A percentile compares a stretch with the other conserved stretches of the same genome.
Conservation (phyloP, 1,284 basidiomycete genomes). For the Irpex sp. region DNA sequence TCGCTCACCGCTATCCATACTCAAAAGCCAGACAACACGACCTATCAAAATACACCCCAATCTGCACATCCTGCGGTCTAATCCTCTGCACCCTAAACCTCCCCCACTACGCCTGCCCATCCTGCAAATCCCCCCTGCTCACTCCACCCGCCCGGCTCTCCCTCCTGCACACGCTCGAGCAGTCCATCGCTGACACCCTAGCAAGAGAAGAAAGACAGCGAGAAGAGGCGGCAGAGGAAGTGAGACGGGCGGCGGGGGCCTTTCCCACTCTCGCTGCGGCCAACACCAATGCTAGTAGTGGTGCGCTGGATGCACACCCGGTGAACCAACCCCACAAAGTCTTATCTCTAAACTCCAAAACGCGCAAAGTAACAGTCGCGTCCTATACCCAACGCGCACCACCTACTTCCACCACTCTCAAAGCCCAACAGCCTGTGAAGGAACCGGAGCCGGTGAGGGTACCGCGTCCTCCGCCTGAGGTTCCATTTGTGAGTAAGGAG, state of each 20-base stretch:
- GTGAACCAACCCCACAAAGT: slow-evolving; percentile 50
- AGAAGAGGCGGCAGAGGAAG: slow-evolving; percentile 42
- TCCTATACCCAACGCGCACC: not conserved
- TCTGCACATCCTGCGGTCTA: slow-evolving; percentile 59
- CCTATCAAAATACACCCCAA: slow-evolving; percentile 50
- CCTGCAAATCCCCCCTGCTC: slow-evolving; percentile 43
- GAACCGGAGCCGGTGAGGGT: not conserved
- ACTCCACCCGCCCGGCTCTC: slow-evolving; percentile 27
- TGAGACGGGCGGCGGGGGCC: slow-evolving; percentile 48
- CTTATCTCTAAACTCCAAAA: slow-evolving; percentile 52
- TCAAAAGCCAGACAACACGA: slow-evolving; percentile 52
- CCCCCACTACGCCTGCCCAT: slow-evolving; percentile 54
- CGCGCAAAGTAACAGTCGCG: slow-evolving; percentile 44
- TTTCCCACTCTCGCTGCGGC: slow-evolving; percentile 52
- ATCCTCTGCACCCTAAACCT: slow-evolving; percentile 57
- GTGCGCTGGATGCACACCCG: slow-evolving; percentile 22
- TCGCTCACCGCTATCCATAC: not conserved
- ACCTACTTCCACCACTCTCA: not conserved
- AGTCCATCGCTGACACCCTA: slow-evolving; percentile 39
- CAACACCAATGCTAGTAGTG: not conserved
- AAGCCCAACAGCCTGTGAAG: not conserved
- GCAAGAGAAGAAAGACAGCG: slow-evolving; percentile 46
- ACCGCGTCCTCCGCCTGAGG: not conserved
- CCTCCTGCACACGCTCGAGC: slow-evolving; percentile 41
- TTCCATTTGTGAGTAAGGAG: not conserved